Conservation (phyloP, 2,329 filamentous ascomycete species). For the Xenosphaeropsis pyriputrescens region DNA sequence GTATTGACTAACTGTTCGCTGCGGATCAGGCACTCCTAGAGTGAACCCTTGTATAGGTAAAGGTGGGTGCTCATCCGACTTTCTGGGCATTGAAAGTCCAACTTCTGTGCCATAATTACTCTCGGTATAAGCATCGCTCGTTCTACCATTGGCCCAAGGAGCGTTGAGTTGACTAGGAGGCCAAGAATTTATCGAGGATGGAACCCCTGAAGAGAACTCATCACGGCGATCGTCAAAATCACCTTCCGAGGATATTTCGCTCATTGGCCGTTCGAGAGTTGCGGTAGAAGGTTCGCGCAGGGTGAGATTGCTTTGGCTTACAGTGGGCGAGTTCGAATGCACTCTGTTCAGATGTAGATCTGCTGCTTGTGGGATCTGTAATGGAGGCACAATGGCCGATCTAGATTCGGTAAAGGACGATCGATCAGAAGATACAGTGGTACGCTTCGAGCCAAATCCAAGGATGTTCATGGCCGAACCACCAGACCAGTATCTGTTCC, state of each 20-base stretch:
- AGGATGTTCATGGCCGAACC: constrained; percentile 54
- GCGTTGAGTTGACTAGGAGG: constrained; percentile 11
- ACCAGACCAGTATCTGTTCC: constrained; percentile 67
- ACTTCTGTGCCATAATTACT: constrained; percentile 23
- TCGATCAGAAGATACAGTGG: constrained; percentile 28
- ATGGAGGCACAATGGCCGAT: constrained; percentile 55
- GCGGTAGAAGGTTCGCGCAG: constrained; percentile 43
- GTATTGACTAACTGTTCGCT: constrained; percentile 1
- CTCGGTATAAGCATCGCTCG: constrained; percentile 35
- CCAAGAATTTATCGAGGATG: constrained; percentile 39
- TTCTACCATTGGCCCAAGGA: constrained; percentile 14
- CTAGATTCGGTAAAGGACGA: constrained; percentile 40
- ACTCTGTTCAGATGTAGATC: constrained; percentile 48
- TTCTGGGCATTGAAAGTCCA: constrained; percentile 9
- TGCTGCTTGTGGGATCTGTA: constrained; percentile 43
- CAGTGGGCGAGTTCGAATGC: constrained; percentile 52
- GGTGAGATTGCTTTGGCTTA: constrained; percentile 30
- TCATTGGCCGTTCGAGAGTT: constrained; percentile 42
- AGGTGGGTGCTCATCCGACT: constrained; percentile 28
- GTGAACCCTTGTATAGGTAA: constrained; percentile 22
- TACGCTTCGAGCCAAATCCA: constrained; percentile 34
- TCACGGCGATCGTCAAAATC: constrained; percentile 17
- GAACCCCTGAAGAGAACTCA: constrained; percentile 50
- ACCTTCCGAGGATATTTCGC: constrained; percentile 18
- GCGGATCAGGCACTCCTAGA: constrained; percentile 2